Base-by-base conservation (phyloP, 371 early-diverging fungal species). In the Mucor piriformis region DNA sequence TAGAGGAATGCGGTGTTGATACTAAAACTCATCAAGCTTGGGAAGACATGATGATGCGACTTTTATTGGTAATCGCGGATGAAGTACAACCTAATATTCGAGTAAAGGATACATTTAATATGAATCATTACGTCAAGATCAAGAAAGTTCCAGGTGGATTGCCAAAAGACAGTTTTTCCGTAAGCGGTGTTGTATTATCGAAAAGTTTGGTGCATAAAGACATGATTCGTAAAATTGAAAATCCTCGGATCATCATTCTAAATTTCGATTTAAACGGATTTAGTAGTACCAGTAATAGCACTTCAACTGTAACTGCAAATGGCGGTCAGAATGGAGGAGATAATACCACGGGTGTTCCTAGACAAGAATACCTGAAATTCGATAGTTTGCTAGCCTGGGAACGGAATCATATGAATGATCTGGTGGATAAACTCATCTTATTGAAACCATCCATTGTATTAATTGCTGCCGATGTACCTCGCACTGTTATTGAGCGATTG, bases 131-230 rank as follows among this genome's bases (percentile, higher is more conserved):
- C 57, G 89, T 97, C 54, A 95, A 95, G 65, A 88, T 97, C 68
- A 97, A 97, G 67, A 88, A 88, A 61, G 89, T 97, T 21, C 90
- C 95, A 0, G 96, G 96, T 10, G 96, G 94, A 2, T 42, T 64
- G 23, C 91, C 93, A 0, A 55, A 69, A 27, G 92, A 95, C 65
- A 87, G 89, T 35, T 82, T 87, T 38, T 93, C 88, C 64, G 79
- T 97, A 32, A 74, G 86, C 24, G 95, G 93, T 6, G 83, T 94
- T 3, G 95, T 95, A 3, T 89, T 88, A 61, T 85, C 94, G 21
- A 95, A 95, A 69, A 90, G 88, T 59, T 81, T 95, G 5, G 91
- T 91, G 0, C 96, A 98, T 73, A 92, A 94, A 61, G 75, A 79
- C 52, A 96, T 96, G 96, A 80, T 86, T 11, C 76, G 84, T 3